Evolutionary conservation across 2,329 filamentous ascomycete species (phyloP), one percentile per base, ranked within the genome.

Genomic region (Colletotrichum sidae): DNA sequence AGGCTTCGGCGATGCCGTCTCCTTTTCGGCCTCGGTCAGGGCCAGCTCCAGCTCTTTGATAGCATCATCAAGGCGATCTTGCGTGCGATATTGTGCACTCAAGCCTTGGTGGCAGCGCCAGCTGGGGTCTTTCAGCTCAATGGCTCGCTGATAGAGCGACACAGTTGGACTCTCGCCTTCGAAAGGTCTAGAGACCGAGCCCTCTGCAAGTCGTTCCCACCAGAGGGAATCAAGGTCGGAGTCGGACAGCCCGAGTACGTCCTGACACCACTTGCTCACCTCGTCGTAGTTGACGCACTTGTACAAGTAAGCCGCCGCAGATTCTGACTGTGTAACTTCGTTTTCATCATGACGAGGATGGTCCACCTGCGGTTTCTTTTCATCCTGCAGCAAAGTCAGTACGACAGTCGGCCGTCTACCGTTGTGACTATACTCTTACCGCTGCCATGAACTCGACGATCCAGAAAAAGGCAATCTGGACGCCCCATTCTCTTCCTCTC

Each of bases 191-290:
- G 25, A 25, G 25, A 25, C 25, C 34, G 49, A n/a, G 25, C 13
- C 49, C 49, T 39, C 34, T n/a, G 49, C 49, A 13, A 52, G n/a
- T n/a, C 49, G 25, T 35, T 52, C 49, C 12, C 38, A 52, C 34
- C 49, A 52, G 12, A 52, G 49, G 38, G 34, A 52, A 33, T 52
- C 49, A 25, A 52, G 33, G 15, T 52, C 49, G 6, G 49, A 34
- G 33, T 52, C 13, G 15, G 8, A 10, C 2, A 52, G 34, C 15
- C 49, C 49, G n/a, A 52, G 34, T 15, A 52, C 12, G 2, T 52
- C 13, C 38, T 52, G 49, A 25, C 49, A 52, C 49, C 49, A 52
- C 17, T 52, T 25, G 1, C 8, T 37, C 8, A 15, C 4, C 13
- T 12, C 2, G 8, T 35, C 33, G 33, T 35, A 52, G 49, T 52